Evolutionary conservation across 331 rosid species (phyloP), one percentile per base, ranked within the genome.

Genomic region (Stylosanthes scabra): DNA sequence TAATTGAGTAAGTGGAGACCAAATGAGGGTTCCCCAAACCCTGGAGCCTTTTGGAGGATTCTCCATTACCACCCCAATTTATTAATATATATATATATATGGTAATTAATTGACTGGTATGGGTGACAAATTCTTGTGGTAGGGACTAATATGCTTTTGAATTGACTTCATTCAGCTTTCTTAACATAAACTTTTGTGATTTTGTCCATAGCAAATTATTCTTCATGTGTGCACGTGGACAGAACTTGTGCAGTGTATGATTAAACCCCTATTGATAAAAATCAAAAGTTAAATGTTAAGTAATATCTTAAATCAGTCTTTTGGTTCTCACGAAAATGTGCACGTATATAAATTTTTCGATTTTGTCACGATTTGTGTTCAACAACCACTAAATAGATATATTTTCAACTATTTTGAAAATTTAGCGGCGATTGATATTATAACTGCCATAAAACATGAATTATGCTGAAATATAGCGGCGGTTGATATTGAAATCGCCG

Each of bases 1-100:
- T n/a, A 67, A 2, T 15, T 13, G 4, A 76, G 71, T 57, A 40
- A n/a, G 59, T 69, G 42, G 44, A 13, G 74, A 12, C 3, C n/a
- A 7, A n/a, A 31, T 37, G 80, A 51, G 71, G 44, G 66, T 67
- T 79, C 87, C 84, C 71, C 39, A 16, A n/a, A 40, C 82, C 61
- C 46, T 1, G 87, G 84, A 83, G 28, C 81, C 76, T 52, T 46
- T 71, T 60, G 3, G 8, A 72, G 71, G 76, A 75, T 83, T 79
- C 79, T 75, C 59, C 54, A 44, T 39, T 59, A 56, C 12, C 41
- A 52, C 41, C 13, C 14, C 46, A 57, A 57, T 34, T 74, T 62
- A 16, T 31, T 75, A 57, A 68, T 68, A 68, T 69, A 27, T 20
- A 20, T 20, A 20, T 20, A 20, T 20, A 20, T 20, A 20, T 20